phyloP scores from a whole-genome alignment of 768 basidiomycete genomes.

The Leccinellum luteum region DNA sequence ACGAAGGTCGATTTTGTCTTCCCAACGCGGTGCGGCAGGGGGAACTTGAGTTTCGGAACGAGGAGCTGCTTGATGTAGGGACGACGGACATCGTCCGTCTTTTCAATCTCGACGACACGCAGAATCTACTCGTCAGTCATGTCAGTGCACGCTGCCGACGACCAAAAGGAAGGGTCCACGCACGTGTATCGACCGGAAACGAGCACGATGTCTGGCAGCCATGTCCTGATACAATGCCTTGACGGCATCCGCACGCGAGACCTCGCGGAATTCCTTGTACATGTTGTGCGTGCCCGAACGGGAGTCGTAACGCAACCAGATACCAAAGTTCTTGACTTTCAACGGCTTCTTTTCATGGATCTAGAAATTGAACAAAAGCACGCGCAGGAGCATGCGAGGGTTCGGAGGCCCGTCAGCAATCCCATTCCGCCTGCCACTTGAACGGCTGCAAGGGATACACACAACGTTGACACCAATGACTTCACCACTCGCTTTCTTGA shows the following conservation, averaged over 20 bases:
- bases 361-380: conserved; percentile 45
- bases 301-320: conserved; percentile 99
- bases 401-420: conserved; percentile 43
- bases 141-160: conserved; percentile 1
- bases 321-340: conserved; percentile 99
- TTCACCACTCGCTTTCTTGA: conserved; percentile 99
- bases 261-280: conserved; percentile 99
- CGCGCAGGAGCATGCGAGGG: conserved; percentile 2
- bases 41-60: conserved; percentile 90
- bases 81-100: conserved; percentile 87
- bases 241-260: conserved; percentile 91
- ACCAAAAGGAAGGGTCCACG: conserved; percentile 28
- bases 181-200: conserved; percentile 98
- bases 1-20: conserved; percentile 81
- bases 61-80: conserved; percentile 98
- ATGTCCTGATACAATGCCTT: conserved; percentile 98
- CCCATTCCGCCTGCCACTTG: conserved; percentile 86
- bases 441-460: conserved; percentile 73
- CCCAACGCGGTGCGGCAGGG: conserved; percentile 84
- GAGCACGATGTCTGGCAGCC: conserved; percentile 98
- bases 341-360: conserved; percentile 97
- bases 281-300: conserved; percentile 99
- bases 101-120: conserved; percentile 94
- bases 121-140: conserved; percentile 64
- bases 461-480: conserved; percentile 98